Percentiles rank a stretch among this genome's conserved stretches.
phyloP scores from a whole-genome alignment of 371 early-diverging fungal genomes.

The Zopfochytrium polystomum region DNA sequence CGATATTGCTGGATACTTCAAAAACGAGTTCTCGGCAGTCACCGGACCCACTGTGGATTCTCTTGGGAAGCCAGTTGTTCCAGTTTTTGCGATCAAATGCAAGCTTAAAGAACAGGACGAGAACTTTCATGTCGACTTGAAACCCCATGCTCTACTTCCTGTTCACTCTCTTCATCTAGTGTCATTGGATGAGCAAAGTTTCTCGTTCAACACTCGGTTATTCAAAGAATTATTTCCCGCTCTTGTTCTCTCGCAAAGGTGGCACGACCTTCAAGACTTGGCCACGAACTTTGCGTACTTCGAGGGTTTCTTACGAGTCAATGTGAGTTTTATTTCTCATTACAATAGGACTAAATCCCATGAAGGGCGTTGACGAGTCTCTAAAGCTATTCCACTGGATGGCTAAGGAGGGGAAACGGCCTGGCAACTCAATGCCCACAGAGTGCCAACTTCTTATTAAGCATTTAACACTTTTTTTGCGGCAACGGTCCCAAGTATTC shows the following conservation, averaged over 20 bases:
- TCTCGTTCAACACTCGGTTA: no score
- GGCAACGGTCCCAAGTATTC: constrained; percentile 14
- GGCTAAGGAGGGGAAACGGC: constrained; percentile 16
- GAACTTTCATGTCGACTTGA: no score
- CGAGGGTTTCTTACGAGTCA: constrained; percentile 11
- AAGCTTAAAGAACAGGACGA: no score
- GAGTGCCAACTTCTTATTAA: constrained; percentile 9
- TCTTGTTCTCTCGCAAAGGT: constrained; percentile 18
- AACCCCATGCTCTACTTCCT: no score
- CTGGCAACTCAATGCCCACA: constrained; percentile 14
- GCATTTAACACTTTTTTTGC: constrained; percentile 20
- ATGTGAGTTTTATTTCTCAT: no score
- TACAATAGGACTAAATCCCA: not conserved
- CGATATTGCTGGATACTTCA: no score
- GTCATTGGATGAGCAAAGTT: no score
- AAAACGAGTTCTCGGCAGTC: no score
- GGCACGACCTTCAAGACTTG: constrained; percentile 10
- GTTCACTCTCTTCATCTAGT: no score
- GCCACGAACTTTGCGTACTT: constrained; percentile 23
- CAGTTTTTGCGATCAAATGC: no score
- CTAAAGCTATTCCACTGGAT: constrained; percentile 13
- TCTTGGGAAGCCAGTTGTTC: no score
- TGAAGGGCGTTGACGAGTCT: constrained; percentile 16
- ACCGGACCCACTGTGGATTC: no score
- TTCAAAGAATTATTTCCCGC: constrained; percentile 9